Percentiles rank a stretch among this genome's conserved stretches.
These are phyloP conservation scores for Blastosporella zonata DNA, from an alignment of 1,284 basidiomycete genomes.

Conservation along the genomic window DNA sequence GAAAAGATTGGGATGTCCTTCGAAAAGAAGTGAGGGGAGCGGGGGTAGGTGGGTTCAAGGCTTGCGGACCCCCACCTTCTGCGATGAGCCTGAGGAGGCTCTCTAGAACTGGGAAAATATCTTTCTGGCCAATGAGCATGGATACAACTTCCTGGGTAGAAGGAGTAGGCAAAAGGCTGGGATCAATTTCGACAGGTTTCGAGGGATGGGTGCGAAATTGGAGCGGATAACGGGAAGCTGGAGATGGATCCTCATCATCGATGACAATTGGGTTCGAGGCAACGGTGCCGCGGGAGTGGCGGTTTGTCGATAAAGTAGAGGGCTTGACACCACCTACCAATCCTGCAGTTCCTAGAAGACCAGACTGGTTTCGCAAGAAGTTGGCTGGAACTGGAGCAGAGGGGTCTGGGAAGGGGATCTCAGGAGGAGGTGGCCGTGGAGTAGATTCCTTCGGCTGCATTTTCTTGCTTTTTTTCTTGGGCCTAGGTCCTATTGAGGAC, in stretches of 20 bases:
- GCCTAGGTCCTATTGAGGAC: conserved; percentile 21
- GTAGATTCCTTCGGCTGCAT: conserved; percentile 25
- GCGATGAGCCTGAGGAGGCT: conserved; percentile 53
- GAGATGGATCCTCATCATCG: conserved; percentile 50
- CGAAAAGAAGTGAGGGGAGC: conserved; percentile 9
- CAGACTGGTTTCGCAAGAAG: conserved; percentile 69
- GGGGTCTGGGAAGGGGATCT: conserved; percentile 58
- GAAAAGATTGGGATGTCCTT: conserved; percentile 8
- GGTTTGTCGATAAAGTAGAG: conserved; percentile 39
- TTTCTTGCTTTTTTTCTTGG: conserved; percentile 27
- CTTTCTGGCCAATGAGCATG: conserved; percentile 58
- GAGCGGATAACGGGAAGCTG: conserved; percentile 21
- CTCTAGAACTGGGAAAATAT: conserved; percentile 63
- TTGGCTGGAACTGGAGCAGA: conserved; percentile 59
- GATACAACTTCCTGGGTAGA: conserved; percentile 55
- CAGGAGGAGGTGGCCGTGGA: conserved; percentile 42
- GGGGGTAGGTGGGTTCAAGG: conserved; percentile 10
- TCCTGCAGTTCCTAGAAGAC: conserved; percentile 67
- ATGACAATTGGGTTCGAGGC: conserved; percentile 66
- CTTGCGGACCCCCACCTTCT: conserved; percentile 15
- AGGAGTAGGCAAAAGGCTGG: conserved; percentile 41
- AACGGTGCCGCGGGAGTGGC: conserved; percentile 47
- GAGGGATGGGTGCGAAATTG: conserved; percentile 13
- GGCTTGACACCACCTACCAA: conserved; percentile 63
- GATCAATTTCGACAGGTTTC: conserved; percentile 27